Base-by-base conservation (phyloP, 257 asterid genomes). In the Cynanchum wilfordii region DNA sequence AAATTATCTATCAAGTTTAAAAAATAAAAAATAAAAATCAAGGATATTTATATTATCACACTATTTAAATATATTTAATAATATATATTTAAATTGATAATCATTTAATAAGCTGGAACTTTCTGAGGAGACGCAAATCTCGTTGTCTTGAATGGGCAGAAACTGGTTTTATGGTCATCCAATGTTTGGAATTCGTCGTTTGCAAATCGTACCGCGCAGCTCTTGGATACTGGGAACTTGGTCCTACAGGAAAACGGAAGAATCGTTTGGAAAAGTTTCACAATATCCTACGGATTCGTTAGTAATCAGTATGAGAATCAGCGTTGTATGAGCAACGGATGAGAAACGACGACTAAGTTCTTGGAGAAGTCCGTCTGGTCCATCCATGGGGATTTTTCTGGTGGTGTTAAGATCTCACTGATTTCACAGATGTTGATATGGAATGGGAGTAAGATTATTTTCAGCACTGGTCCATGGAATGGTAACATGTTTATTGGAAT, bases 391-490 rank as follows among this genome's bases (percentile, higher is more conserved):
- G 78, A 69, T 27, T 87, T 80, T 77, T 75, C 85, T 7, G 1
- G 5, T 4, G 80, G 78, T 20, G 10, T 73, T 77, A 45, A 82
- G 72, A 0, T 75, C 74, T 10, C 7, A 12, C 74, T 71, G 17
- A 36, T 78, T 36, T 86, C 88, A 0, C 87, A 87, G 33, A 0
- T 84, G 16, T 75, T 74, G 62, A 45, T 82, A 8, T 78, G 89
- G 90, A 62, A 78, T 3, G 68, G 81, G 44, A 79, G 69, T 17
- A 57, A 62, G 1, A 75, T 71, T 25, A 19, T 54, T 65, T 84
- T 88, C 90, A 81, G 92, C 33, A 82, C 85, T 44, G 96, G 84
- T 66, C 82, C 77, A 3, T 83, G 86, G 86, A 66, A 72, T 25
- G 76, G 80, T 13, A 68, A 70, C 50, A 5, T 25, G 17, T 83